phyloP scores from a whole-genome alignment of 805 yeast species.

The Komagataella mondaviorum region DNA sequence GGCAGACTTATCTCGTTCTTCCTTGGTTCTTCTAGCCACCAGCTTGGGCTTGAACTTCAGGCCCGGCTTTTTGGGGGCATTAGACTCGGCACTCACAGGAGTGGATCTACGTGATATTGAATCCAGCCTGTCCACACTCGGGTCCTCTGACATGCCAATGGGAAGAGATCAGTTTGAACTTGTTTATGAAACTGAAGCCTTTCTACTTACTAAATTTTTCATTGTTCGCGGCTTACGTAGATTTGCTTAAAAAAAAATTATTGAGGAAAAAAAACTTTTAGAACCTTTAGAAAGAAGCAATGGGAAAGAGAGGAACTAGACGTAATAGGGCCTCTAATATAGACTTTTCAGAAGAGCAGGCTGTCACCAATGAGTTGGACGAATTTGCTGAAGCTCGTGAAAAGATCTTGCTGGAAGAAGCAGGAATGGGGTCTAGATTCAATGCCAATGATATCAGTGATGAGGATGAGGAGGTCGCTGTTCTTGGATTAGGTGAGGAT shows the following conservation, averaged over 20 bases:
- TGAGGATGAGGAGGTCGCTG: conserved; percentile 34
- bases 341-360: background rate
- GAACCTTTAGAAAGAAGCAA: background rate
- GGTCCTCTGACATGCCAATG: conserved; percentile 6
- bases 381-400: conserved; percentile 50
- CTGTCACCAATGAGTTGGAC: conserved; percentile 39
- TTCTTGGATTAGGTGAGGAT: conserved; percentile 20
- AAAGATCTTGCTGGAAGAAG: conserved; percentile 39
- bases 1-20: conserved; percentile 71
- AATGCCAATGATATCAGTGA: conserved; percentile 24
- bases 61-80: conserved; percentile 26
- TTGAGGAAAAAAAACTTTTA: background rate
- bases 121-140: conserved; percentile 17
- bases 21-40: conserved; percentile 73
- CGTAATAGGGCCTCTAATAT: background rate
- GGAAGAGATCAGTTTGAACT: background rate
- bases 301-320: background rate
- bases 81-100: conserved; percentile 5
- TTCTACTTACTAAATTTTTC: background rate
- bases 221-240: background rate
- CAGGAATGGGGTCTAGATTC: conserved; percentile 25
- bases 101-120: conserved; percentile 19
- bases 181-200: background rate
- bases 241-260: background rate
- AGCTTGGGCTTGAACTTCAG: conserved; percentile 77